Evolutionary conservation across 2,329 filamentous ascomycete genomes (phyloP).

Genomic region (Pseudogymnoascus sp.): DNA sequence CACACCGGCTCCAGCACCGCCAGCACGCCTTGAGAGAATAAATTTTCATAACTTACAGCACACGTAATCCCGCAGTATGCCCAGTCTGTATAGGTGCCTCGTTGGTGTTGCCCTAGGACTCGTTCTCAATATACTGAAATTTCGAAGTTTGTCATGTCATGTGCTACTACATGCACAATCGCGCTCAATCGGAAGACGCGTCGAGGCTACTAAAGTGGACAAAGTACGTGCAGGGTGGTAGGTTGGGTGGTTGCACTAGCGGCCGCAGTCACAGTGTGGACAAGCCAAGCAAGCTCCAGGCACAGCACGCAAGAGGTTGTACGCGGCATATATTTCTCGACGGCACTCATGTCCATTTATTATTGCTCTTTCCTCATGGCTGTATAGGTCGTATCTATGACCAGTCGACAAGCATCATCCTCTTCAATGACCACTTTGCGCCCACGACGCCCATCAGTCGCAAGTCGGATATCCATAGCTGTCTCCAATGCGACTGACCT

Average conservation of each 20-base stretch:
- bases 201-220: background rate
- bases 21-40: background rate
- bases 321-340: slow-evolving; percentile 5
- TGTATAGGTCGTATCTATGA: slow-evolving; percentile 5
- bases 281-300: slow-evolving; percentile 8
- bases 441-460: background rate
- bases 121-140: background rate
- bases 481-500: slow-evolving; percentile 38
- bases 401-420: slow-evolving; percentile 3
- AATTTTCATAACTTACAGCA: background rate
- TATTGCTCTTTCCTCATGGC: slow-evolving; percentile 4
- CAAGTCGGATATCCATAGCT: slow-evolving; percentile 3
- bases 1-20: background rate
- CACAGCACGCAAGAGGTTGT: background rate
- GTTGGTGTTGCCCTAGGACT: background rate
- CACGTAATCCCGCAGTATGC: background rate
- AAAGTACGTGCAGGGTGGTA: background rate
- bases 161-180: background rate
- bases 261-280: background rate
- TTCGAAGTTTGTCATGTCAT: slow-evolving; percentile 4
- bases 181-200: slow-evolving; percentile 1
- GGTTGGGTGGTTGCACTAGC: background rate
- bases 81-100: background rate
- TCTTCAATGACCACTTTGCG: slow-evolving; percentile 2
- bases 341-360: background rate